A percentile compares a stretch with the other conserved stretches of the same genome.
Evolutionary conservation across 768 basidiomycete species (phyloP).

Genomic region (Multifurca ochricompacta): DNA sequence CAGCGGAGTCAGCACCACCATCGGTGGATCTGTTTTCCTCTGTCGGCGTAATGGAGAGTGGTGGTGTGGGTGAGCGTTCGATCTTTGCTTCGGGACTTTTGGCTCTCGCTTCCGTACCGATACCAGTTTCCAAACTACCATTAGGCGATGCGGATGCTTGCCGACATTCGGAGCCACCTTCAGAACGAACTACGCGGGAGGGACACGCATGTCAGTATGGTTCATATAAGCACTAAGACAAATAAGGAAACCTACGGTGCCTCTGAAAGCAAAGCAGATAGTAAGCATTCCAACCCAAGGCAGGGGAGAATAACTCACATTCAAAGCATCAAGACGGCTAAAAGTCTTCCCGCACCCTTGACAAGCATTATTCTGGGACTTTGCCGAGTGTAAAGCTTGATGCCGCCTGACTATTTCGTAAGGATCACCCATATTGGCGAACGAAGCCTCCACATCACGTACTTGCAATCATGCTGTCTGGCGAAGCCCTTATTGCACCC

Average conservation of each 20-base stretch:
- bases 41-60: conserved; percentile 12
- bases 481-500: conserved; percentile 95
- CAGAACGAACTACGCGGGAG: conserved; percentile 59
- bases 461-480: conserved; percentile 96
- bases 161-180: conserved; percentile 75
- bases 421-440: conserved; percentile 1
- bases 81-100: conserved; percentile 12
- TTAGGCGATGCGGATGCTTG: conserved; percentile 22
- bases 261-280: conserved; percentile 37
- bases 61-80: conserved; percentile 16
- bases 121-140: not conserved
- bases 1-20: conserved; percentile 11
- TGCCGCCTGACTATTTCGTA: conserved; percentile 52
- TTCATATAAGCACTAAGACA: not conserved
- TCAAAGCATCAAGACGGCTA: conserved; percentile 87
- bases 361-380: conserved; percentile 79
- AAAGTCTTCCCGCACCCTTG: conserved; percentile 93
- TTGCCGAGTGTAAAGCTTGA: conserved; percentile 80
- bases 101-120: conserved; percentile 7
- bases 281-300: conserved; percentile 15
- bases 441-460: conserved; percentile 29
- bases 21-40: conserved; percentile 16
- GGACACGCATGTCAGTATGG: conserved; percentile 24
- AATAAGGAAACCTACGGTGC: conserved; percentile 50
- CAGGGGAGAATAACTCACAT: conserved; percentile 52